Evolutionary conservation across 1,284 basidiomycete genomes (phyloP).

Genomic region (Ceraceosorus bombacis): DNA sequence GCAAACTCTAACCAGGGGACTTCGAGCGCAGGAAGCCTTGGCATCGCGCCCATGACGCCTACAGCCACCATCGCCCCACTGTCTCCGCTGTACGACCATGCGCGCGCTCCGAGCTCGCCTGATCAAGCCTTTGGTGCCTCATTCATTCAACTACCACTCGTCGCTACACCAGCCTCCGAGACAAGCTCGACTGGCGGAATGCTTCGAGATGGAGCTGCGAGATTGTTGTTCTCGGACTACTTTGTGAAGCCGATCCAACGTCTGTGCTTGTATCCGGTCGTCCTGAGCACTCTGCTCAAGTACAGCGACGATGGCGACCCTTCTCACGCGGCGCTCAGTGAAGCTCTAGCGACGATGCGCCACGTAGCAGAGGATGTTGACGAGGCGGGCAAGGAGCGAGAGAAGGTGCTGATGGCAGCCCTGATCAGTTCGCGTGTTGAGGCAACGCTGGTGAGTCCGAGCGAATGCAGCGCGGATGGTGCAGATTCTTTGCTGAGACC

Average conservation of each 20-base stretch:
- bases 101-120: too few relatives aligned
- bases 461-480: too few relatives aligned
- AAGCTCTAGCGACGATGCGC: conserved; percentile 38
- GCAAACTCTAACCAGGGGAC: conserved; percentile 7
- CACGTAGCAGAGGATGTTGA: conserved; percentile 41
- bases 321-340: not conserved
- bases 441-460: conserved; percentile 13
- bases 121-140: not conserved
- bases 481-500: too few relatives aligned
- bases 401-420: conserved; percentile 36
- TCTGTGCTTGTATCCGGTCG: conserved; percentile 43
- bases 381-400: conserved; percentile 36
- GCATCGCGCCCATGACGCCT: conserved; percentile 2
- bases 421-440: conserved; percentile 39
- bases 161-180: not conserved
- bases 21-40: conserved; percentile 9
- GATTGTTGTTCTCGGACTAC: conserved; percentile 42
- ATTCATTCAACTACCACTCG: too few relatives aligned
- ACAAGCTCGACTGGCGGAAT: not conserved
- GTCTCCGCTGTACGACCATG: not conserved
- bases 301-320: conserved; percentile 20
- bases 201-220: conserved; percentile 11
- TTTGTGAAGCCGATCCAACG: conserved; percentile 48
- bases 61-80: not conserved
- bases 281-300: conserved; percentile 41